phyloP scores from a whole-genome alignment of 2,329 filamentous ascomycete species.

The Trichoderma atroviride region DNA sequence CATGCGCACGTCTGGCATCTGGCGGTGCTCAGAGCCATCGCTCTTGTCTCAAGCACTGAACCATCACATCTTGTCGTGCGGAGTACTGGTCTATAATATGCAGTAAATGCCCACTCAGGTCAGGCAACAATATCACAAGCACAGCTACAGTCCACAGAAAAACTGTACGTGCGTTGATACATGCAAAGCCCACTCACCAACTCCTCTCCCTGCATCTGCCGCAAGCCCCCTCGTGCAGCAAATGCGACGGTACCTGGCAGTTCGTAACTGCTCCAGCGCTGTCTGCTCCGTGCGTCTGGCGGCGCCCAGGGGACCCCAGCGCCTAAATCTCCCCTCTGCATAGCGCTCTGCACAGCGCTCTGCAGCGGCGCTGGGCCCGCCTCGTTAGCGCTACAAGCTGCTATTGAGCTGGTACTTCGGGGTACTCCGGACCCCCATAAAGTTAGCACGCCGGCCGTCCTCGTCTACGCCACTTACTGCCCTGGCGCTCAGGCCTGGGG shows the following conservation, averaged over 20 bases:
- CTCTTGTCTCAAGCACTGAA: neutral
- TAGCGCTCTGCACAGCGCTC: slow-evolving; percentile 10
- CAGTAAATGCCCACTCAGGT: neutral
- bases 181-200: slow-evolving; percentile 17
- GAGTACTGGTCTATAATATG: neutral
- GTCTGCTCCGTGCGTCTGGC: slow-evolving; percentile 17
- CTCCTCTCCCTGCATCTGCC: slow-evolving; percentile 28
- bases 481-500: slow-evolving; percentile 12
- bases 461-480: slow-evolving; percentile 22
- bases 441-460: slow-evolving; percentile 4
- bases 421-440: slow-evolving; percentile 28
- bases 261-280: slow-evolving; percentile 20
- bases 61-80: neutral
- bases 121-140: neutral
- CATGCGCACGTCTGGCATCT: neutral
- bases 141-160: neutral
- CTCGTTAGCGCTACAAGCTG: neutral
- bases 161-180: neutral
- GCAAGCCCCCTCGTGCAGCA: slow-evolving; percentile 16
- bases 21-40: neutral
- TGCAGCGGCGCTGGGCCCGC: slow-evolving; percentile 9
- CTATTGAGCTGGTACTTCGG: slow-evolving; percentile 20
- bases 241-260: slow-evolving; percentile 24
- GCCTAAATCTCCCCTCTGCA: neutral
- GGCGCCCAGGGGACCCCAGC: slow-evolving; percentile 14